Evolutionary conservation across 768 basidiomycete genomes (phyloP).

Genomic region (Leccinum subgranulosum): DNA sequence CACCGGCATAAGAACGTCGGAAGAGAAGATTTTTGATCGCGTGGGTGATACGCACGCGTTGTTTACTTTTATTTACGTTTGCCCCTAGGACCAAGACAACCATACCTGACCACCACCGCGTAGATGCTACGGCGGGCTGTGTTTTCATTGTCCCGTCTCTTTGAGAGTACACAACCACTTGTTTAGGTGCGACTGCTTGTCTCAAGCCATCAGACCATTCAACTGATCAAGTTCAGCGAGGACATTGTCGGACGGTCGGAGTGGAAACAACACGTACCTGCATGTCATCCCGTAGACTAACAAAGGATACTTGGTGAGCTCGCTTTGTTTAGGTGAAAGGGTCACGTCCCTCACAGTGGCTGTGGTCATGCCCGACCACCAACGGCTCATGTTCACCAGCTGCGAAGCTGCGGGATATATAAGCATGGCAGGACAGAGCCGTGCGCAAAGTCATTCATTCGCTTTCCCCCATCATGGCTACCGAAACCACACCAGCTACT

Average conservation of each 20-base stretch:
- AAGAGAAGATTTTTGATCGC: no score
- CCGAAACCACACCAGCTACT: neutral
- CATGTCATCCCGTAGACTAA: neutral
- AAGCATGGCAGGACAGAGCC: neutral
- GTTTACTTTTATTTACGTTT: constrained; percentile 13
- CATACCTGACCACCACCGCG: constrained; percentile 4
- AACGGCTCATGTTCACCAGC: constrained; percentile 6
- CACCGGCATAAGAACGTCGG: no score
- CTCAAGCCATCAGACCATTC: neutral
- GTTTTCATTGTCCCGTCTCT: neutral
- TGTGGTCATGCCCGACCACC: neutral
- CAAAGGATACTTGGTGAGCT: constrained; percentile 3
- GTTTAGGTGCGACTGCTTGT: constrained; percentile 6
- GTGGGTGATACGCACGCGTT: neutral
- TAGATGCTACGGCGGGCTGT: neutral
- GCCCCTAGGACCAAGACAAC: constrained; percentile 4
- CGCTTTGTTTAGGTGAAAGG: neutral
- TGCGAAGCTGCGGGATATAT: constrained; percentile 8
- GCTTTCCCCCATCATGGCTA: constrained; percentile 7
- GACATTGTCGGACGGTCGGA: neutral
- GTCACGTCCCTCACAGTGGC: neutral
- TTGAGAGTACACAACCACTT: neutral
- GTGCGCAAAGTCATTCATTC: no score
- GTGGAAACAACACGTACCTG: neutral
- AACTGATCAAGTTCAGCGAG: neutral